phyloP scores from a whole-genome alignment of 192 early-diverging fungal species.

The Glomus cerebriforme region DNA sequence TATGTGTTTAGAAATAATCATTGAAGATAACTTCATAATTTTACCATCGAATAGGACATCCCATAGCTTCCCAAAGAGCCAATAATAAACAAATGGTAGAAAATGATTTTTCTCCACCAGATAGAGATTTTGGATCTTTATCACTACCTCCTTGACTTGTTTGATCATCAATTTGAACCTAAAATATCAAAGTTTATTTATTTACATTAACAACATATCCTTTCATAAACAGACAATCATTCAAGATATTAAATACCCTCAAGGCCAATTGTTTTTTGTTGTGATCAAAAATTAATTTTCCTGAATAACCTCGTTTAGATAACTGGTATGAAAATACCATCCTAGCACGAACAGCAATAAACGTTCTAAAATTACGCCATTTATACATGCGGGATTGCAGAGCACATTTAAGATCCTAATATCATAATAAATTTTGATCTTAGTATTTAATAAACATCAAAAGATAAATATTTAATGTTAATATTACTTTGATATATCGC shows the following conservation, averaged over 20 bases:
- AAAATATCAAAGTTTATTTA: constrained; percentile 40
- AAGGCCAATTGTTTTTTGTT: constrained; percentile 59
- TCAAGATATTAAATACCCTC: constrained; percentile 46
- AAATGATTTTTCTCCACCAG: constrained; percentile 98
- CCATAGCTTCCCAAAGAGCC: constrained; percentile 92
- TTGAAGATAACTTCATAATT: background rate
- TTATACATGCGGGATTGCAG: constrained; percentile 59
- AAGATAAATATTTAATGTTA: background rate
- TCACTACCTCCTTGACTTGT: constrained; percentile 46
- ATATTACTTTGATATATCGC: constrained; percentile 49
- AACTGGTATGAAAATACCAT: constrained; percentile 75
- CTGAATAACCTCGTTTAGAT: constrained; percentile 79
- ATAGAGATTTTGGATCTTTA: constrained; percentile 90
- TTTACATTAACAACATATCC: background rate
- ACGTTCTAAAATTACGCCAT: constrained; percentile 72
- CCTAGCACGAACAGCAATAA: constrained; percentile 74
- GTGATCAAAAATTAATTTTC: constrained; percentile 79
- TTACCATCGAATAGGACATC: constrained; percentile 84
- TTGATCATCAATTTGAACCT: constrained; percentile 43
- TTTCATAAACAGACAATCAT: background rate
- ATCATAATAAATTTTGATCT: background rate
- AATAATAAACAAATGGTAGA: constrained; percentile 92
- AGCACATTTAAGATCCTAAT: constrained; percentile 53
- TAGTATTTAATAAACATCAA: background rate
- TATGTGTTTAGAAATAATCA: background rate